Conservation (phyloP, 805 yeast genomes). For the Myxozyma udenii region DNA sequence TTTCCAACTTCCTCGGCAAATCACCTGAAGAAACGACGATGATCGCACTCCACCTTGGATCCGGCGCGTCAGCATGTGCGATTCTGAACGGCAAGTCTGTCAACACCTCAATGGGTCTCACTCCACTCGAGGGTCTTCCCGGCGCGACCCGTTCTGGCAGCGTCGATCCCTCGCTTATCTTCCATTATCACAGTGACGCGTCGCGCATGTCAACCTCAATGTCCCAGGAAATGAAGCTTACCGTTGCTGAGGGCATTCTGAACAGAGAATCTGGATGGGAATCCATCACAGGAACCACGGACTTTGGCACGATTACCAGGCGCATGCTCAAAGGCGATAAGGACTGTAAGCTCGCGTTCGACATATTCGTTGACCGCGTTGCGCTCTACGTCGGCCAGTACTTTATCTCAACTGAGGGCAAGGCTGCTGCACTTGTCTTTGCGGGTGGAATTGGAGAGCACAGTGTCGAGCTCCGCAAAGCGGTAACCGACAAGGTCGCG, state of each 20-base stretch:
- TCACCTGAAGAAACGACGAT: constrained; percentile 10
- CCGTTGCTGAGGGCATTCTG: constrained; percentile 29
- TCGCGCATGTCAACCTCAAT: constrained; percentile 27
- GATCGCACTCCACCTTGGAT: constrained; percentile 29
- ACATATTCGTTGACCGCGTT: constrained; percentile 27
- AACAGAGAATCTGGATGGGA: constrained; percentile 27
- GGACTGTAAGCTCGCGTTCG: constrained; percentile 26
- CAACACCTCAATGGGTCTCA: constrained; percentile 31
- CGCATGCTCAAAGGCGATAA: constrained; percentile 16
- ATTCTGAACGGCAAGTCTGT: constrained; percentile 23
- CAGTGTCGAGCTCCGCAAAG: constrained; percentile 17
- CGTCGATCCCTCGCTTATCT: constrained; percentile 27
- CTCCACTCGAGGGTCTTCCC: constrained; percentile 31
- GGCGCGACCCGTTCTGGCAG: constrained; percentile 31
- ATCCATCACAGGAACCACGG: constrained; percentile 29
- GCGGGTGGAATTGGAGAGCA: constrained; percentile 31
- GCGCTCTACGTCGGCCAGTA: constrained; percentile 26
- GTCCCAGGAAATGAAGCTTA: constrained; percentile 23
- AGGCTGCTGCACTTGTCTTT: constrained; percentile 24
- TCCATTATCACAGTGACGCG: constrained; percentile 26
- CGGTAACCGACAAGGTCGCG: constrained; percentile 10
- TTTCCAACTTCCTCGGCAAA: constrained; percentile 10
- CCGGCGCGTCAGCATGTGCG: constrained; percentile 31
- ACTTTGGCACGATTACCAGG: constrained; percentile 24
- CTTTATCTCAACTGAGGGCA: constrained; percentile 24